Evolutionary conservation across 257 asterid genomes (phyloP).

Genomic region (Solanum chilense): DNA sequence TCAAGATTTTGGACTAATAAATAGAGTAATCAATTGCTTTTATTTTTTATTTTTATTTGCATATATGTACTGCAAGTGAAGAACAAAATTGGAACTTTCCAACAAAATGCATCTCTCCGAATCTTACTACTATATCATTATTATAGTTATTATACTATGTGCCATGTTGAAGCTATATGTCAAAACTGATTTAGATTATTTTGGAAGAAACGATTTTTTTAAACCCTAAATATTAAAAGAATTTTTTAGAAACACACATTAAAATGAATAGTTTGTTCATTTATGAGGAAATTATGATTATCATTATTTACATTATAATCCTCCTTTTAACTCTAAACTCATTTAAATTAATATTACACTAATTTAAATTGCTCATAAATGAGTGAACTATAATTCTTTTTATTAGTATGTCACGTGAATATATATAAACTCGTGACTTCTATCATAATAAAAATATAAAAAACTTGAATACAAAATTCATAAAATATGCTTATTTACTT

Average conservation of each 20-base stretch:
- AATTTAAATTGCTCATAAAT: fast-evolving
- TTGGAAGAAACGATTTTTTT: not conserved
- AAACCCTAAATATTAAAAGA: too few species aligned
- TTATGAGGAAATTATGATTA: not conserved
- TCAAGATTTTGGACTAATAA: not conserved
- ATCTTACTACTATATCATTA: not conserved
- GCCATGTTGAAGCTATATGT: not conserved
- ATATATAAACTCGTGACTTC: too few species aligned
- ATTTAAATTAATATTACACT: too few species aligned
- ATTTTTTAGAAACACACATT: fast-evolving
- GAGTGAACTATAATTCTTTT: too few species aligned
- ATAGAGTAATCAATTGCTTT: not conserved
- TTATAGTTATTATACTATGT: not conserved
- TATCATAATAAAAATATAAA: too few species aligned
- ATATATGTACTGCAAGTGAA: not conserved
- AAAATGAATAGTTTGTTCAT: too few species aligned
- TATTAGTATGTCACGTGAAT: too few species aligned
- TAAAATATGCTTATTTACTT: too few species aligned
- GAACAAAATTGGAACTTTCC: not conserved
- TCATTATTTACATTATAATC: too few species aligned
- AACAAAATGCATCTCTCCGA: not conserved
- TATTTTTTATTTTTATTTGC: not conserved
- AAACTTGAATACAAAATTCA: too few species aligned
- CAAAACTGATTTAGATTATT: not conserved
- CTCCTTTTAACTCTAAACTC: too few species aligned